Conservation (phyloP, 495 filamentous ascomycete genomes). For the Amorphotheca resinae region DNA sequence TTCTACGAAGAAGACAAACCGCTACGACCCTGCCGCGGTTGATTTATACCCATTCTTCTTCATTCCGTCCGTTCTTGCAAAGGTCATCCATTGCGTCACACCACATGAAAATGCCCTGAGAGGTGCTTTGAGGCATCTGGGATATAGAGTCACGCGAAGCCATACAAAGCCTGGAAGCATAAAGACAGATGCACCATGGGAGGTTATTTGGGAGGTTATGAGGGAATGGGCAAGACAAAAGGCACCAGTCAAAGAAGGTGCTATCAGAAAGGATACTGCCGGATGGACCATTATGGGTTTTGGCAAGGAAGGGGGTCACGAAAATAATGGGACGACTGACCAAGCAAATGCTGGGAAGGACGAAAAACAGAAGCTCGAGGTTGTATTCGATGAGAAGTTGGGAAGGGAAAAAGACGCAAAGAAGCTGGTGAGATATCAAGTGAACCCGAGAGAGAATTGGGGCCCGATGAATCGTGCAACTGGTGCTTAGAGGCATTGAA, state of each 20-base stretch:
- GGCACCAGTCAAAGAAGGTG: conserved; percentile 53
- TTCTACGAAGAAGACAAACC: conserved; percentile 13
- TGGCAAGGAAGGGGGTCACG: neutral
- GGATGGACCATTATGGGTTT: conserved; percentile 47
- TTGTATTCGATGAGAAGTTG: conserved; percentile 73
- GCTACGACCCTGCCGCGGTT: conserved; percentile 38
- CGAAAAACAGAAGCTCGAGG: conserved; percentile 30
- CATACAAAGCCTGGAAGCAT: conserved; percentile 82
- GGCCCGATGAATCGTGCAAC: conserved; percentile 76
- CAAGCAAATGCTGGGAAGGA: conserved; percentile 1
- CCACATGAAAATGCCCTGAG: conserved; percentile 59
- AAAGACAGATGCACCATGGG: conserved; percentile 84
- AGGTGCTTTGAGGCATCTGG: conserved; percentile 67
- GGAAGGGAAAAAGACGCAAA: conserved; percentile 51
- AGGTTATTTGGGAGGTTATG: conserved; percentile 85
- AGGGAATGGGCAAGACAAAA: conserved; percentile 77
- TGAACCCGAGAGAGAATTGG: conserved; percentile 85
- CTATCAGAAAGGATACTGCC: conserved; percentile 52
- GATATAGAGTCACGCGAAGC: conserved; percentile 69
- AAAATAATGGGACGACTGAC: conserved; percentile 5
- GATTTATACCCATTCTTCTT: conserved; percentile 81
- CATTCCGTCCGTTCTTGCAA: conserved; percentile 55
- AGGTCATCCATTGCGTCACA: conserved; percentile 62
- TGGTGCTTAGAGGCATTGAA: conserved; percentile 17
- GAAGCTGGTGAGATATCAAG: conserved; percentile 69